Percentiles rank a stretch among this genome's conserved stretches.
phyloP scores from a whole-genome alignment of 2,329 filamentous ascomycete genomes.

The Fusarium sp. region DNA sequence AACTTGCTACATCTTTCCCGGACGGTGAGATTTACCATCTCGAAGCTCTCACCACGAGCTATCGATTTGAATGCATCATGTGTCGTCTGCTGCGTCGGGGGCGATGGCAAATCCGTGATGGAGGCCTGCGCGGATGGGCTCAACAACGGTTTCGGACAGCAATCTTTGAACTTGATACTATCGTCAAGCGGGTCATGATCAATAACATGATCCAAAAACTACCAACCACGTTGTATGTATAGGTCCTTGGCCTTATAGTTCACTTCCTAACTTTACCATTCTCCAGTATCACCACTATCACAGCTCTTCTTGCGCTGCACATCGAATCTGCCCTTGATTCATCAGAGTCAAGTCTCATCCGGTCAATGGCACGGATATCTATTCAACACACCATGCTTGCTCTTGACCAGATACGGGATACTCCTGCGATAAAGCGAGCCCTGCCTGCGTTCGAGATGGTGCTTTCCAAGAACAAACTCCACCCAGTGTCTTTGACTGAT shows the following conservation, averaged over 20 bases:
- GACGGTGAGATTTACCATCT: neutral
- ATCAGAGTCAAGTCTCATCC: neutral
- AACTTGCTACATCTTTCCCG: accelerated
- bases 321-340: conserved; percentile 8
- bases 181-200: conserved; percentile 14
- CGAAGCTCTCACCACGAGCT: conserved; percentile 13
- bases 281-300: conserved; percentile 2
- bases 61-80: conserved; percentile 30
- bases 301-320: neutral
- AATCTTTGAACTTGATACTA: conserved; percentile 18
- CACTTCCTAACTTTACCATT: neutral
- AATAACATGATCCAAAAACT: neutral
- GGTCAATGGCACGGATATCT: conserved; percentile 15
- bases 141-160: conserved; percentile 19
- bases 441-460: conserved; percentile 15
- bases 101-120: neutral
- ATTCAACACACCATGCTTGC: conserved; percentile 13
- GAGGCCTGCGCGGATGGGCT: conserved; percentile 6
- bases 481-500: neutral
- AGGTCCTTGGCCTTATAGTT: accelerated
- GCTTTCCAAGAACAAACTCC: conserved; percentile 8
- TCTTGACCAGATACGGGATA: neutral
- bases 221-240: conserved; percentile 19
- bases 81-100: conserved; percentile 21
- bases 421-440: conserved; percentile 8